These are phyloP conservation scores for Naematelia aurantialba DNA, from an alignment of 768 basidiomycete genomes.

Conservation along the genomic window DNA sequence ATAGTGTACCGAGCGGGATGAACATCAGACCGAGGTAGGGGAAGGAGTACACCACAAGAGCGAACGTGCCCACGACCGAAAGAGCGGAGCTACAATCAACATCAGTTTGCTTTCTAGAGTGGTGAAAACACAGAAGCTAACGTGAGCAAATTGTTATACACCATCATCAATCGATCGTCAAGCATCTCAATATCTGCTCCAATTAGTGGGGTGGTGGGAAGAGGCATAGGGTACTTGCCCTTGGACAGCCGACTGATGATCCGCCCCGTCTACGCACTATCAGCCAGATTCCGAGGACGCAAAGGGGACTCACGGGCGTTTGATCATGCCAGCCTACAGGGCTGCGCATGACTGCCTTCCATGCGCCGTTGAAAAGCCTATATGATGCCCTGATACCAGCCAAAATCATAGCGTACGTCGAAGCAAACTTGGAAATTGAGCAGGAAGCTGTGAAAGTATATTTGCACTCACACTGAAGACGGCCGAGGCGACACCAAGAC, in stretches of 20 bases:
- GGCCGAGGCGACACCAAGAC: conserved; percentile 29
- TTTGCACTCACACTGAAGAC: conserved; percentile 16
- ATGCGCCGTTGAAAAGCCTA: conserved; percentile 59
- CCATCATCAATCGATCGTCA: conserved; percentile 40
- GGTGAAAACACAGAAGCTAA: conserved; percentile 17
- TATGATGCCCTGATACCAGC: conserved; percentile 51
- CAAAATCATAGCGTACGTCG: conserved; percentile 30
- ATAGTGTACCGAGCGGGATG: conserved; percentile 28
- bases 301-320: conserved; percentile 47
- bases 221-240: conserved; percentile 62
- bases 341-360: conserved; percentile 60
- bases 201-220: conserved; percentile 45
- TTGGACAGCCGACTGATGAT: conserved; percentile 48
- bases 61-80: conserved; percentile 42
- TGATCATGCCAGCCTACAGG: conserved; percentile 70
- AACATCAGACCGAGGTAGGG: conserved; percentile 39
- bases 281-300: neutral
- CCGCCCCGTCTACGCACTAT: conserved; percentile 33
- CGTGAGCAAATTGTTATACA: conserved; percentile 29
- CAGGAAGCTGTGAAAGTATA: neutral
- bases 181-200: conserved; percentile 45
- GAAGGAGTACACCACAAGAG: conserved; percentile 42
- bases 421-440: conserved; percentile 6
- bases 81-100: conserved; percentile 21
- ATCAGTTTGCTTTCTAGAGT: neutral